A percentile compares a stretch with the other conserved stretches of the same genome.
These are phyloP conservation scores for Neurospora pannonica DNA, from an alignment of 495 filamentous ascomycete genomes.

Conservation along the genomic window DNA sequence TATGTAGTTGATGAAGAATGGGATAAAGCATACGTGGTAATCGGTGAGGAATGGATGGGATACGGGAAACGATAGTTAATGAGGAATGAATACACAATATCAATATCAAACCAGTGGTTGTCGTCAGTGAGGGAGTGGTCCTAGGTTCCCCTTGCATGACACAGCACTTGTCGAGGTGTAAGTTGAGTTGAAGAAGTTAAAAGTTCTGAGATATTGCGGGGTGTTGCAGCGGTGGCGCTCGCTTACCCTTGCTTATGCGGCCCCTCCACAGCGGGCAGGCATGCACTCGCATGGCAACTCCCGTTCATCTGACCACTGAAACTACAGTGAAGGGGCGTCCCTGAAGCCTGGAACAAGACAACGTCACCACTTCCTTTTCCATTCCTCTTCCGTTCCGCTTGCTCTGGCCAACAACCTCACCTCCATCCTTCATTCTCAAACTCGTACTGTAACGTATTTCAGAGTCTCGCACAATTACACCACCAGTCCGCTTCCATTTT, in stretches of 20 bases:
- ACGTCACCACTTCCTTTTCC: not conserved
- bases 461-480: not conserved
- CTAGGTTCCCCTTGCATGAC: not conserved
- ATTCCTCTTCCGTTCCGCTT: not conserved
- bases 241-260: not conserved
- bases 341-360: not conserved
- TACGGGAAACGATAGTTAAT: not conserved
- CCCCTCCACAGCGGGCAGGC: not conserved
- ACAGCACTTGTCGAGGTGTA: not conserved
- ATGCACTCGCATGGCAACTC: not conserved
- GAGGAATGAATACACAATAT: not conserved
- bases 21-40: not conserved
- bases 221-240: not conserved
- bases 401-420: not conserved
- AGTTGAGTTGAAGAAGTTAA: not conserved
- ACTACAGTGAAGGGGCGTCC: not conserved
- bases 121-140: not conserved
- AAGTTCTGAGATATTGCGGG: not conserved
- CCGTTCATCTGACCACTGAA: not conserved
- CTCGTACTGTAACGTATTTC: not conserved
- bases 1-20: not conserved
- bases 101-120: not conserved
- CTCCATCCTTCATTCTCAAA: not conserved
- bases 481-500: not conserved
- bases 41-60: not conserved